Evolutionary conservation across 2,329 filamentous ascomycete genomes (phyloP), one percentile per base, ranked within the genome.

Genomic region (Monilinia vaccinii-corymbosi): DNA sequence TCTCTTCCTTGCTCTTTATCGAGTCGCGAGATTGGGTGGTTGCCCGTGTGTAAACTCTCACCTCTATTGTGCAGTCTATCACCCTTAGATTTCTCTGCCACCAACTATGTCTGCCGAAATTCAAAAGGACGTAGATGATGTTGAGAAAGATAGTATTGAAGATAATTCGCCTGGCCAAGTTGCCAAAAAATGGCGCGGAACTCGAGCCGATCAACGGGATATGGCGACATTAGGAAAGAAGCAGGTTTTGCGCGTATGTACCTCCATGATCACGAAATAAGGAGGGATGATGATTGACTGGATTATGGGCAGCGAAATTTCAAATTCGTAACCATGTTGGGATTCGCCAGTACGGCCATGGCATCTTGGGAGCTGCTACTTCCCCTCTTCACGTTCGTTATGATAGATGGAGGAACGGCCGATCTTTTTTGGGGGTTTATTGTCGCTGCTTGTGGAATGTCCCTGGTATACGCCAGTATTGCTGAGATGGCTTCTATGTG

Each of bases 351-450:
- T 51, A 74, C 75, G n/a, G 67, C 75, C 34, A 74, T 75, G 67
- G 70, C 71, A 14, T 76, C 73, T 3, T 77, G 75, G 75, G 75
- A 77, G 63, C 70, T 74, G 47, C 66, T 73, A 5, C 67, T 76
- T 36, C 68, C 73, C 31, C 61, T 60, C 8, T 60, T 60, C 9
- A 25, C 49, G 7, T 63, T 61, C 47, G 56, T 48, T 32, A 38
- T 64, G 45, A 40, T 61, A 5, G 63, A 67, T 62, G 59, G 59
- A 49, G 59, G 59, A 45, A 44, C 52, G 8, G 51, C 61, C 23
- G 75, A 75, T 38, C 65, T 76, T 48, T 73, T 77, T 46, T 77
- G 72, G 69, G 68, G 73, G 16, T 75, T 68, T 25, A 60, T 60
- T 36, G 44, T 45, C 34, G 59, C 28, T 8, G 68, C 70, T 62